Evolutionary conservation across 129 eudicot genomes (phyloP), one percentile per base, ranked within the genome.

Genomic region (Deinandra increscens): DNA sequence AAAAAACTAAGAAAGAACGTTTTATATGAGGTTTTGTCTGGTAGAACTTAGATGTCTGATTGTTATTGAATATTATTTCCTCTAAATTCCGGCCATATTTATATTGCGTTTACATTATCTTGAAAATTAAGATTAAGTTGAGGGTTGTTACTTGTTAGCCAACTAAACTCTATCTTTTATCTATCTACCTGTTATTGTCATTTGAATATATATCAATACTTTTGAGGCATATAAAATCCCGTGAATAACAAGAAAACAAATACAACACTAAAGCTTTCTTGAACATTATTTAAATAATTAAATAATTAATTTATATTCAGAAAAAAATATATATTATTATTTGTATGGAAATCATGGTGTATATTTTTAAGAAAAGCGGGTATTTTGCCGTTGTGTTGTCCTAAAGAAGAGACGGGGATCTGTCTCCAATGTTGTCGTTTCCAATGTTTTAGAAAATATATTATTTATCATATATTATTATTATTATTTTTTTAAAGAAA

Each of bases 351-450:
- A 23, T 17, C 59, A 60, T 72, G 75, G 68, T 72, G 60, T 17
- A 60, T 44, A 0, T 60, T 63, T 72, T 44, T 60, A 45, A 15
- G 46, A 60, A 60, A 45, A 60, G 46, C n/a, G 2, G 46, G 68
- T n/a, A 31, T 44, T 53, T 60, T 71, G 43, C 37, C 14, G 60
- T 29, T 60, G 69, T 53, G 59, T 44, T 60, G 13, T 31, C 45
- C 48, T 69, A 72, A 59, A 72, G 18, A 15, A 44, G 46, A 26
- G 76, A 72, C 69, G 60, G 60, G 69, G 61, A 45, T 72, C 60
- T 72, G 76, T 72, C 68, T 60, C 76, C 59, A 60, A 18, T 31
- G 76, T 46, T 72, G 76, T 72, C 76, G 60, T 29, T 44, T 44
- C 34, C 34, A 60, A 72, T 12, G 15, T 45, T n/a, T n/a, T n/a